phyloP scores from a whole-genome alignment of 2,329 filamentous ascomycete genomes.

The Didymosphaeria variabile region DNA sequence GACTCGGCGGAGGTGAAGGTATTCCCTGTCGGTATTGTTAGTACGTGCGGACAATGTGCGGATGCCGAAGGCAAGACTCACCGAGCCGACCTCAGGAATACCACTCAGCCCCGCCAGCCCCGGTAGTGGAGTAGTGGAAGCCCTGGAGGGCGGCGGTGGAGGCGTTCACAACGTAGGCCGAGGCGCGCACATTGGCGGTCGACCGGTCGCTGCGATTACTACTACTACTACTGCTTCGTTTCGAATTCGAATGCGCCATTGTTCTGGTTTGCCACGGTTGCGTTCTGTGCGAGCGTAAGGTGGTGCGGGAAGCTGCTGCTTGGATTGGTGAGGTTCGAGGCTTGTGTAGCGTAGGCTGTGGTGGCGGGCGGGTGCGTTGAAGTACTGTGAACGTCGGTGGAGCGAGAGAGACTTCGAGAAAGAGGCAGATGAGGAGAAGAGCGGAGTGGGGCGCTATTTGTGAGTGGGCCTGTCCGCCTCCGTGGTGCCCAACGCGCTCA shows the following conservation, averaged over 20 bases:
- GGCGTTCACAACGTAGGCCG: conserved; percentile 84
- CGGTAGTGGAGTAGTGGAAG: conserved; percentile 96
- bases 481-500: background rate
- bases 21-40: conserved; percentile 67
- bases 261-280: conserved; percentile 59
- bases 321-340: background rate
- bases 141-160: conserved; percentile 75
- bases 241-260: conserved; percentile 76
- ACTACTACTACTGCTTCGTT: conserved; percentile 80
- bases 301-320: conserved; percentile 7
- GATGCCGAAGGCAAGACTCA: conserved; percentile 31
- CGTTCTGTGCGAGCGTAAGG: conserved; percentile 26
- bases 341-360: conserved; percentile 7
- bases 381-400: background rate
- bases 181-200: conserved; percentile 83
- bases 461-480: background rate
- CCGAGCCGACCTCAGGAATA: conserved; percentile 57
- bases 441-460: conserved; percentile 8
- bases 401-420: conserved; percentile 12
- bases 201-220: conserved; percentile 65
- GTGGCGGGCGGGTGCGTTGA: conserved; percentile 3
- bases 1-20: conserved; percentile 86
- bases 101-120: conserved; percentile 70
- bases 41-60: conserved; percentile 3
- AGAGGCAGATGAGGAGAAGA: conserved; percentile 13